phyloP scores from a whole-genome alignment of 2,329 filamentous ascomycete species.

The Stachybotrys chlorohalonatus region DNA sequence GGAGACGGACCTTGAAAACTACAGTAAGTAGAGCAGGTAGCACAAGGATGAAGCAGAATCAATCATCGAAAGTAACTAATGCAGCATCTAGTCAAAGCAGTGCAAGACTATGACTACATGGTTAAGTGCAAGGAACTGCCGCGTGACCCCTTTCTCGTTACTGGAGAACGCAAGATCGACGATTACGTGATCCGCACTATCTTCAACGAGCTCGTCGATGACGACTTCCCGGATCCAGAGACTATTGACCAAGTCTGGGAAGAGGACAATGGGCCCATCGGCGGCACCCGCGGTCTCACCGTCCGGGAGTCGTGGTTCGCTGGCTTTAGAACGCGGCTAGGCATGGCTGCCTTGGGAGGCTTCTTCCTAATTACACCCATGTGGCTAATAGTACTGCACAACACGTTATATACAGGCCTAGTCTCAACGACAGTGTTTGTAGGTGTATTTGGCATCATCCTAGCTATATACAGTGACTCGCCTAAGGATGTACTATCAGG shows the following conservation, averaged over 20 bases:
- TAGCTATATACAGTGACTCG: not conserved
- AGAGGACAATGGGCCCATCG: not conserved
- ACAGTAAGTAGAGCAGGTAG: not conserved
- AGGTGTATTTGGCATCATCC: not conserved
- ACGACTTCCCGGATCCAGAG: not conserved
- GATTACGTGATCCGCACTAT: not conserved
- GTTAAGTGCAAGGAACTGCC: not conserved
- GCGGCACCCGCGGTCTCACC: not conserved
- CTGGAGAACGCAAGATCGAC: not conserved
- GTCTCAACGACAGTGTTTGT: constrained; percentile 1
- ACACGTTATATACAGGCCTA: not conserved
- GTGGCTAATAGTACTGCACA: constrained; percentile 2
- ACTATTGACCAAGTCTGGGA: not conserved
- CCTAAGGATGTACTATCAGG: not conserved
- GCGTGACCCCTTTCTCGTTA: not conserved
- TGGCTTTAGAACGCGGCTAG: not conserved
- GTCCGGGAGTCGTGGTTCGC: not conserved
- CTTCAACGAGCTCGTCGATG: not conserved
- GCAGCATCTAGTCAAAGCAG: not conserved
- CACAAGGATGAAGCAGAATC: no score
- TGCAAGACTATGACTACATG: constrained; percentile 1
- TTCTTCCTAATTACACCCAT: constrained; percentile 1
- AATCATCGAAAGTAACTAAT: not conserved
- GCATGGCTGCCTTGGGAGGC: not conserved
- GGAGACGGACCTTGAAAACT: not conserved